phyloP scores from a whole-genome alignment of 768 basidiomycete species.

The Amanita phalloides region DNA sequence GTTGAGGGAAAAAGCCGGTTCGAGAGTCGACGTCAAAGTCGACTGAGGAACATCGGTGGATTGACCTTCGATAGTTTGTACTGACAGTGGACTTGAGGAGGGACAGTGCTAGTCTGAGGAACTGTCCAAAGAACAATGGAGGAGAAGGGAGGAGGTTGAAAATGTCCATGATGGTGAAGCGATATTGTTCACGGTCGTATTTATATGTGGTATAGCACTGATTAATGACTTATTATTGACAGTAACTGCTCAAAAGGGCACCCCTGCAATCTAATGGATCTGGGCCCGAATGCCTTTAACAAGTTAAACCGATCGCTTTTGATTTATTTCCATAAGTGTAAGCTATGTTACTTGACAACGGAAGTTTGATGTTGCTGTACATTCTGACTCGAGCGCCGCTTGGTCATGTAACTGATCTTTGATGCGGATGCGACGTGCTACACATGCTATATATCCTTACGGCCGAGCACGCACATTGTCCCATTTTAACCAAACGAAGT shows the following conservation, averaged over 20 bases:
- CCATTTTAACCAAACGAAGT: constrained; percentile 55
- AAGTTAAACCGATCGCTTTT: background rate
- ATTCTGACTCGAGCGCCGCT: background rate
- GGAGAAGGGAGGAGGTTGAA: constrained; percentile 42
- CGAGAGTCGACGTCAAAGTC: constrained; percentile 49
- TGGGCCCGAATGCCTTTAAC: background rate
- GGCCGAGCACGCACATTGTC: constrained; percentile 20
- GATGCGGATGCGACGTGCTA: background rate
- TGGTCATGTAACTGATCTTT: background rate
- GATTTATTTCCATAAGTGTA: background rate
- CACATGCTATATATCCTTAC: constrained; percentile 1
- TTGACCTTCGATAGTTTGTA: constrained; percentile 18
- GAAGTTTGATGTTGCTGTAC: background rate
- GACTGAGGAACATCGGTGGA: constrained; percentile 22
- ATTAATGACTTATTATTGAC: constrained; percentile 6
- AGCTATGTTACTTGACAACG: constrained; percentile 1
- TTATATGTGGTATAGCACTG: constrained; percentile 14
- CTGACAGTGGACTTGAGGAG: constrained; percentile 33
- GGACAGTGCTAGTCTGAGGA: constrained; percentile 35
- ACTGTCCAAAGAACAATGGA: constrained; percentile 35
- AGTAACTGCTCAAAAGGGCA: constrained; percentile 4
- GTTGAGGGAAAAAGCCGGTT: constrained; percentile 79
- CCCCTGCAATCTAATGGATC: constrained; percentile 3
- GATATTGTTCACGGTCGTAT: constrained; percentile 7
- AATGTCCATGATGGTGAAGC: constrained; percentile 23